Conservation (phyloP, 306 rosid genomes). For the Malus domestica region ASM211411v1 NC_041801.1:30652001-30652500, state of each 20-base stretch:
- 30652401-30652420: slow-evolving; percentile 36
- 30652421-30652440: slow-evolving; percentile 62
- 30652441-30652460: slow-evolving; percentile 71
- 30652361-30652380: slow-evolving; percentile 52
- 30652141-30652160: slow-evolving; percentile 69
- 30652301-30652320: slow-evolving; percentile 82
- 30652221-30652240: slow-evolving; percentile 60
- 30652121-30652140: slow-evolving; percentile 51
- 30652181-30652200: slow-evolving; percentile 74
- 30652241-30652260: slow-evolving; percentile 78
- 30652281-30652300: slow-evolving; percentile 65
- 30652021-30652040: slow-evolving; percentile 22
- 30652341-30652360: slow-evolving; percentile 69
- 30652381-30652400: slow-evolving; percentile 39
- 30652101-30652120: slow-evolving; percentile 34
- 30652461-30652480: slow-evolving; percentile 51
- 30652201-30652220: slow-evolving; percentile 61
- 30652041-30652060: slow-evolving; percentile 11
- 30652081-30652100: slow-evolving; percentile 26
- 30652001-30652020: slow-evolving; percentile 23
- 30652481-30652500: slow-evolving; percentile 43
- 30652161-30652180: slow-evolving; percentile 73
- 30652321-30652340: slow-evolving; percentile 52
- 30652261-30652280: slow-evolving; percentile 38
- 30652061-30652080: not conserved